Percentiles rank a stretch among this genome's conserved stretches.
Conservation (phyloP, 164 flowering plant species). For the Aristolochia contorta region DNA sequence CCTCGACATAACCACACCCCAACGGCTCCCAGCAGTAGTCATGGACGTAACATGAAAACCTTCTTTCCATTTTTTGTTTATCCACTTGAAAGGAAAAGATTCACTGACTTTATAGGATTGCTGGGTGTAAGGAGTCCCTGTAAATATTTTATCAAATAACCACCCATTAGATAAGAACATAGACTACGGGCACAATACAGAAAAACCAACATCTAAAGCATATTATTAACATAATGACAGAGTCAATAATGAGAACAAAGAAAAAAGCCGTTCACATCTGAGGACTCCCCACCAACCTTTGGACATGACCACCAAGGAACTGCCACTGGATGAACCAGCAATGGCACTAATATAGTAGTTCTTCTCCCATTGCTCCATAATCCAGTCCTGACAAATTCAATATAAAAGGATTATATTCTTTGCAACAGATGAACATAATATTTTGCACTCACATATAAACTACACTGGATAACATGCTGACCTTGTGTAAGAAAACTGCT, state of each 20-base stretch:
- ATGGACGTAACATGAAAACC: slow-evolving; percentile 87
- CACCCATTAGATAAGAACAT: slow-evolving; percentile 1
- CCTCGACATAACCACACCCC: slow-evolving; percentile 93
- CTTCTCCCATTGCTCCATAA: slow-evolving; percentile 95
- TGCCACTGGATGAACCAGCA: slow-evolving; percentile 80
- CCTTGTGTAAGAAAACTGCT: slow-evolving; percentile 67
- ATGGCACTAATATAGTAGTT: slow-evolving; percentile 79
- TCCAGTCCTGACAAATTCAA: slow-evolving; percentile 61
- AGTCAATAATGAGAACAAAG: neutral
- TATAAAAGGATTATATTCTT: slow-evolving; percentile 1
- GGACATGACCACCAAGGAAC: slow-evolving; percentile 89
- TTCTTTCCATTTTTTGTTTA: slow-evolving; percentile 88
- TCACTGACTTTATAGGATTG: slow-evolving; percentile 89
- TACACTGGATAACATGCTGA: slow-evolving; percentile 9
- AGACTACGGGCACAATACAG: neutral
- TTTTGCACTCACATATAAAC: neutral
- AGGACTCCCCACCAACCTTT: slow-evolving; percentile 42
- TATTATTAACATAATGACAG: neutral
- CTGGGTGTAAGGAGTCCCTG: slow-evolving; percentile 75
- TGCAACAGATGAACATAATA: neutral
- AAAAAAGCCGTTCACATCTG: neutral
- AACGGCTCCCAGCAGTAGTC: slow-evolving; percentile 79
- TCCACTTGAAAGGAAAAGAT: slow-evolving; percentile 84
- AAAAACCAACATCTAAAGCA: neutral
- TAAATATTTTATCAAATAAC: neutral